Conservation (phyloP, 1,139 yeast species). For the Suhomyces atakaporum region DNA sequence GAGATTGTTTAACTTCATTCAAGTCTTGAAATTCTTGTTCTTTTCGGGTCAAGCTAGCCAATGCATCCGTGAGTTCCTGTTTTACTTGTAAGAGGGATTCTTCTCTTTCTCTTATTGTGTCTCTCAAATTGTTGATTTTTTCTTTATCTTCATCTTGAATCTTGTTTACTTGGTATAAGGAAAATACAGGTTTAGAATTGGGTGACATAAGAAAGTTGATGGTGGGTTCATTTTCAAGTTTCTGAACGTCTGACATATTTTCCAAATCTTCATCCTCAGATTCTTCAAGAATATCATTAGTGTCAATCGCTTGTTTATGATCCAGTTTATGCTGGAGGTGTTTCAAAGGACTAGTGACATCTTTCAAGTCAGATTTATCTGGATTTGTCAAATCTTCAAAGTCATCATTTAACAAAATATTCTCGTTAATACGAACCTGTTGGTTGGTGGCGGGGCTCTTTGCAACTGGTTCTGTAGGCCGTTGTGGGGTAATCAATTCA, state of each 20-base stretch:
- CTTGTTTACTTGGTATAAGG: constrained; percentile 33
- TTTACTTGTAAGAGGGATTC: constrained; percentile 3
- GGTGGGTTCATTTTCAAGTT: constrained; percentile 29
- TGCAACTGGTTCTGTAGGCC: constrained; percentile 47
- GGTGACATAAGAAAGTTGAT: constrained; percentile 37
- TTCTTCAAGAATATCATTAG: constrained; percentile 6
- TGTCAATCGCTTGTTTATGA: background rate
- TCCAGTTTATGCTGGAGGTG: constrained; percentile 12
- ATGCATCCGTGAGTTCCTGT: constrained; percentile 7
- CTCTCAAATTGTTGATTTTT: constrained; percentile 14
- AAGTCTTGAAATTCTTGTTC: constrained; percentile 20
- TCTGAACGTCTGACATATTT: constrained; percentile 11
- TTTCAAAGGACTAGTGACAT: constrained; percentile 29
- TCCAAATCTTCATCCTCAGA: constrained; percentile 14
- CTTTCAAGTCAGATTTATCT: constrained; percentile 18
- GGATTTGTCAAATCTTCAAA: constrained; percentile 8
- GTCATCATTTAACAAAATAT: constrained; percentile 13
- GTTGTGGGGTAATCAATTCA: constrained; percentile 40
- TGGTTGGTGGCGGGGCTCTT: constrained; percentile 44
- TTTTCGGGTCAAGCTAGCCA: constrained; percentile 7
- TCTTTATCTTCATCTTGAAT: constrained; percentile 29
- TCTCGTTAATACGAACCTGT: constrained; percentile 26
- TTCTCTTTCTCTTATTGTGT: constrained; percentile 10
- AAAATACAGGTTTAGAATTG: constrained; percentile 40
- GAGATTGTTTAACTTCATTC: constrained; percentile 22